Evolutionary conservation across 1,139 yeast species (phyloP).

Genomic region (Taiozyma onychis): DNA sequence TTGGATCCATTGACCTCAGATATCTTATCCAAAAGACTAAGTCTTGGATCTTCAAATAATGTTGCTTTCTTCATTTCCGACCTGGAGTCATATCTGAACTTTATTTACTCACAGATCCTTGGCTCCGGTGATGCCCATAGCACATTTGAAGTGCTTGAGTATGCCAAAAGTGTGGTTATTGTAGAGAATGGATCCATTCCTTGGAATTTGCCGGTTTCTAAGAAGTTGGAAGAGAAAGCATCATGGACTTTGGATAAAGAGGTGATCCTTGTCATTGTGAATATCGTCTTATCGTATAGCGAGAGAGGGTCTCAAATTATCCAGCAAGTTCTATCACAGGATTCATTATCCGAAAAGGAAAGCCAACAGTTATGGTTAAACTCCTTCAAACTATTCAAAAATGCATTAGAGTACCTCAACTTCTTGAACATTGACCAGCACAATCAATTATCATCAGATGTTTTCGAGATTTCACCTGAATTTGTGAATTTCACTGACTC

Average conservation of each 20-base stretch:
- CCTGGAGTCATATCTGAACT: conserved; percentile 9
- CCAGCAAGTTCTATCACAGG: neutral
- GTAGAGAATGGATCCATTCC: conserved; percentile 4
- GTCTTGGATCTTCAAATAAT: conserved; percentile 1
- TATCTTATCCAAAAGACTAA: conserved; percentile 5
- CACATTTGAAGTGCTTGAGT: conserved; percentile 1
- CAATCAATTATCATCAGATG: neutral
- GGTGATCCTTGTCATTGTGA: conserved; percentile 6
- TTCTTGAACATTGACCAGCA: conserved; percentile 5
- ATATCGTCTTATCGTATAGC: conserved; percentile 8
- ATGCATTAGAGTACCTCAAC: conserved; percentile 13
- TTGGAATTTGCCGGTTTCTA: conserved; percentile 8
- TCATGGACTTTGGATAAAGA: conserved; percentile 10
- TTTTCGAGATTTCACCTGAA: conserved; percentile 6
- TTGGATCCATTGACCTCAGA: conserved; percentile 1
- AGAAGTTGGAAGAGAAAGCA: neutral
- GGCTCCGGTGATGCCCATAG: neutral
- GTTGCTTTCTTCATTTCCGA: conserved; percentile 4
- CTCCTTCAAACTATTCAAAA: conserved; percentile 16
- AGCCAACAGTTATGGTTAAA: conserved; percentile 13
- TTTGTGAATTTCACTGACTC: conserved; percentile 7
- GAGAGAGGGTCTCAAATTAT: conserved; percentile 14
- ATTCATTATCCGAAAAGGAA: neutral
- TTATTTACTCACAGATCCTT: conserved; percentile 1
- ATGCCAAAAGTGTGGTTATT: neutral